A percentile compares a stretch with the other conserved stretches of the same genome.
phyloP scores from a whole-genome alignment of 257 asterid species.

The Buddleja alternifolia region DNA sequence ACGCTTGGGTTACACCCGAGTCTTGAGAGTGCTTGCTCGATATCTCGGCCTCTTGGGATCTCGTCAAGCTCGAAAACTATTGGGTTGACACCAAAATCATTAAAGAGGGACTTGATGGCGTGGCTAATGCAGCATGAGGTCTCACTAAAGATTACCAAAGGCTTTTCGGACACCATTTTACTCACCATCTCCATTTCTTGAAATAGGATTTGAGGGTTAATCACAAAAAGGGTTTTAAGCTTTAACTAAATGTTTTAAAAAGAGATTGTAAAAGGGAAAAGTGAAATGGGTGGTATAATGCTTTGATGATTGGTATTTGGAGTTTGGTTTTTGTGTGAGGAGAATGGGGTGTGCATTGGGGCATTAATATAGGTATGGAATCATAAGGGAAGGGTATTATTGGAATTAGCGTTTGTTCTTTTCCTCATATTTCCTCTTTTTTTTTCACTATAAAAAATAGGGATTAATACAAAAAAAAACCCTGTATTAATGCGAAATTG shows the following conservation, averaged over 20 bases:
- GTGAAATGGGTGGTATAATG: background rate
- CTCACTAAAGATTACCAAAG: conserved; percentile 81
- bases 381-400: too few relatives aligned
- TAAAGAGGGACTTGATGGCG: conserved; percentile 62
- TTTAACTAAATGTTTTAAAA: background rate
- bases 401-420: too few relatives aligned
- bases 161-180: conserved; percentile 70
- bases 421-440: too few relatives aligned
- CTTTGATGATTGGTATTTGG: too few relatives aligned
- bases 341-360: conserved; percentile 24
- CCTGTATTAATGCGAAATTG: too few relatives aligned
- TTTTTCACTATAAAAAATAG: too few relatives aligned
- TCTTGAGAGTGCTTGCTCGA: too few relatives aligned
- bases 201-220: background rate
- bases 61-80: conserved; percentile 73
- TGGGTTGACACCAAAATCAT: conserved; percentile 68
- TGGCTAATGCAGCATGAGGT: conserved; percentile 70
- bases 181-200: conserved; percentile 62
- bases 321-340: conserved; percentile 26
- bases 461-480: too few relatives aligned
- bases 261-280: background rate
- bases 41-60: conserved; percentile 25
- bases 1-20: too few relatives aligned
- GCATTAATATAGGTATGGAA: background rate
- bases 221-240: background rate